These are phyloP conservation scores for Dioscorea zingiberensis DNA, from an alignment of 106 monocot species.

Conservation along the genomic window DNA sequence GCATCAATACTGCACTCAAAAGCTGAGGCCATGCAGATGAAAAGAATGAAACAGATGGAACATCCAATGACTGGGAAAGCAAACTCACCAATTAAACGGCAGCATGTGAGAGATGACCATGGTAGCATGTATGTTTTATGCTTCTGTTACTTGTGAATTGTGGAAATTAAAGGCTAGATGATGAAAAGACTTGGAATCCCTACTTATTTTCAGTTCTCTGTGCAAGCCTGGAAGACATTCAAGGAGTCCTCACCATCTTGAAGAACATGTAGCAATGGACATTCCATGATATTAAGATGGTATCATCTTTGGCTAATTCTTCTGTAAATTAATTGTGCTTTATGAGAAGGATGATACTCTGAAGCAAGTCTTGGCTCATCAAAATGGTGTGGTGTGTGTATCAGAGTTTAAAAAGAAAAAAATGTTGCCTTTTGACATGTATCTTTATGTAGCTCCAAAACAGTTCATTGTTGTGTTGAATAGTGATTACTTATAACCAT, in stretches of 20 bases:
- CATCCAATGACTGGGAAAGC: too few relatives aligned
- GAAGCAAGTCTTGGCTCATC: too few relatives aligned
- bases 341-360: too few relatives aligned
- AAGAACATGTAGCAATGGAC: conserved; percentile 2
- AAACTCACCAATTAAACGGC: not conserved
- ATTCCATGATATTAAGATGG: too few relatives aligned
- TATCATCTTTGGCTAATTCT: too few relatives aligned
- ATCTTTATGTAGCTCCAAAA: too few relatives aligned
- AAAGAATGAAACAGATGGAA: conserved; percentile 1
- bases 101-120: not conserved
- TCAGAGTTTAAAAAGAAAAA: too few relatives aligned
- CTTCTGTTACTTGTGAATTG: not conserved
- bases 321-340: too few relatives aligned
- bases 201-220: conserved; percentile 14
- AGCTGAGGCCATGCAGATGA: conserved; percentile 8
- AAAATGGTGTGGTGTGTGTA: too few relatives aligned
- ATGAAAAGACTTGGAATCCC: not conserved
- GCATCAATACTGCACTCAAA: conserved; percentile 28
- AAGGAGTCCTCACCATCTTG: conserved; percentile 19
- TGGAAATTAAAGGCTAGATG: not conserved
- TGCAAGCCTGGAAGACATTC: conserved; percentile 25
- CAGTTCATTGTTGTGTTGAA: too few relatives aligned
- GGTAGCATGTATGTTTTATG: not conserved
- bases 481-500: too few relatives aligned
- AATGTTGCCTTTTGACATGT: too few relatives aligned